These are phyloP conservation scores for Martiniozyma abietophila DNA, from an alignment of 805 yeast genomes.

Conservation along the genomic window DNA sequence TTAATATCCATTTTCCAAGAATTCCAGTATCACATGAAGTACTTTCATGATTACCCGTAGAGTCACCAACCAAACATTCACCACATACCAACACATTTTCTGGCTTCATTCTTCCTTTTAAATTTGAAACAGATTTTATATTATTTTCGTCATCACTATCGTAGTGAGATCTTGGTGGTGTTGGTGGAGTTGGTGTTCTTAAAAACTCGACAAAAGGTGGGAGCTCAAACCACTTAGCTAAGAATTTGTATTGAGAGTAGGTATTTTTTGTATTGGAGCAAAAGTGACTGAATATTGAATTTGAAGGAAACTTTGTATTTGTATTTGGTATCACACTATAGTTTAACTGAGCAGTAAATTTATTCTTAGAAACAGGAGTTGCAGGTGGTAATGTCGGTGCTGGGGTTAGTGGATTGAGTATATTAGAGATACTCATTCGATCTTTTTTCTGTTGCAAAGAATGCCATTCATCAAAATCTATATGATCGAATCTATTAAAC, in stretches of 20 bases:
- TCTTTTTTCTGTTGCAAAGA: no score
- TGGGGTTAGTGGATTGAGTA: neutral
- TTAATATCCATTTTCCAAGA: constrained; percentile 21
- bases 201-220: constrained; percentile 29
- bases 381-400: neutral
- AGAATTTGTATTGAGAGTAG: constrained; percentile 19
- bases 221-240: constrained; percentile 28
- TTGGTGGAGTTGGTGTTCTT: constrained; percentile 27
- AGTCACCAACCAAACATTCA: constrained; percentile 13
- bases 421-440: no score
- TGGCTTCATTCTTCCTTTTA: constrained; percentile 21
- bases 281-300: constrained; percentile 23
- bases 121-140: no score
- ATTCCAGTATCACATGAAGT: constrained; percentile 22
- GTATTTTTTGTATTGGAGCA: constrained; percentile 20
- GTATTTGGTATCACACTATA: constrained; percentile 10
- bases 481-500: no score
- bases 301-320: constrained; percentile 23
- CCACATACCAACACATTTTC: constrained; percentile 26
- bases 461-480: no score
- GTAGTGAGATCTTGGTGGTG: constrained; percentile 19
- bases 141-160: constrained; percentile 9
- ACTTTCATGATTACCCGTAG: constrained; percentile 20
- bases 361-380: no score
- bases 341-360: no score